Evolutionary conservation across 2,329 filamentous ascomycete species (phyloP).

Genomic region (Xylaria sp.): DNA sequence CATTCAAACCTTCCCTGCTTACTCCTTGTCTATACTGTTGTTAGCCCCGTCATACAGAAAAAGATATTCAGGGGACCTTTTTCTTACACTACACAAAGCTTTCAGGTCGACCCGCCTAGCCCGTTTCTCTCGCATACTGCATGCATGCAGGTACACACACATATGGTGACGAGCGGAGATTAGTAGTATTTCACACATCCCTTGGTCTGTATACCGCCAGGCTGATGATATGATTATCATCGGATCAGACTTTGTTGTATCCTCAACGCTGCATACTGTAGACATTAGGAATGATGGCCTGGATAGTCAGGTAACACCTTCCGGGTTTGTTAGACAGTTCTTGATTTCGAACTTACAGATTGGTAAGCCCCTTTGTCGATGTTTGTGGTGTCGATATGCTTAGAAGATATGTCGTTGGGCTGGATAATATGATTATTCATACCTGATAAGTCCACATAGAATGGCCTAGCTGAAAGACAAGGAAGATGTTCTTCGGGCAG

Average conservation of each 20-base stretch:
- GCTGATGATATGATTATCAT: slow-evolving; percentile 24
- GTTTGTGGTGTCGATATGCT: slow-evolving; percentile 18
- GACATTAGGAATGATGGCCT: slow-evolving; percentile 16
- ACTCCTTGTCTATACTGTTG: not conserved
- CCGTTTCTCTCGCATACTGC: slow-evolving; percentile 13
- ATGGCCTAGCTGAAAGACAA: slow-evolving; percentile 17
- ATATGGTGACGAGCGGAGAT: slow-evolving; percentile 18
- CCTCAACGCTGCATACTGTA: slow-evolving; percentile 11
- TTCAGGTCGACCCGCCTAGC: slow-evolving; percentile 8
- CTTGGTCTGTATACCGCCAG: slow-evolving; percentile 14
- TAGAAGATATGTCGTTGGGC: slow-evolving; percentile 17
- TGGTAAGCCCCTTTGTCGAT: slow-evolving; percentile 27
- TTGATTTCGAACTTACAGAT: slow-evolving; percentile 17
- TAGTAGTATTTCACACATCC: slow-evolving; percentile 20
- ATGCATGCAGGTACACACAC: slow-evolving; percentile 40
- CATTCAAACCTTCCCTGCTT: not conserved
- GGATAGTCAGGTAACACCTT: slow-evolving; percentile 22
- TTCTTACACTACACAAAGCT: slow-evolving; percentile 2
- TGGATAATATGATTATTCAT: slow-evolving; percentile 33
- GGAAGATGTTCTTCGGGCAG: slow-evolving; percentile 18
- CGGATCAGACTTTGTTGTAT: slow-evolving; percentile 9
- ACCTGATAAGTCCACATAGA: slow-evolving; percentile 15
- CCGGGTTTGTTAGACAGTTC: slow-evolving; percentile 11
- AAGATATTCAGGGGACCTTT: slow-evolving; percentile 18
- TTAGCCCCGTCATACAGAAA: slow-evolving; percentile 5